Evolutionary conservation across 495 filamentous ascomycete genomes (phyloP).

Genomic region (Aspergillus cristatus): DNA sequence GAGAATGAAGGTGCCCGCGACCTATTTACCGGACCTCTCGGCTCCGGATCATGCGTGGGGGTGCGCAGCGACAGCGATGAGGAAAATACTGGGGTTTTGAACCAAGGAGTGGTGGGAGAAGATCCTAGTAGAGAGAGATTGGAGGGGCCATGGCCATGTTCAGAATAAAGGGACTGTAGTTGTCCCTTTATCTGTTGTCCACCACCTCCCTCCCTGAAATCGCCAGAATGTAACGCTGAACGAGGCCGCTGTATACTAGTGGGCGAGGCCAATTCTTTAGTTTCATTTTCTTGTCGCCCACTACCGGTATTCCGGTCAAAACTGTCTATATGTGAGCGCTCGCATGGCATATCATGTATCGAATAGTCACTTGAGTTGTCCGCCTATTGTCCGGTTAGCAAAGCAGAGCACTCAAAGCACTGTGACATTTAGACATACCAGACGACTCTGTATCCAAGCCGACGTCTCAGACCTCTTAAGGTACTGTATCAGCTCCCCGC

Average conservation of each 20-base stretch:
- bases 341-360: constrained; percentile 1
- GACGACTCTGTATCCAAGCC: constrained; percentile 58
- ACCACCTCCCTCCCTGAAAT: constrained; percentile 61
- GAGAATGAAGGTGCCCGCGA: constrained; percentile 60
- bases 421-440: constrained; percentile 40
- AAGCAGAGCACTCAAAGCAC: not conserved
- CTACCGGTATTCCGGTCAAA: constrained; percentile 3
- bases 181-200: constrained; percentile 17
- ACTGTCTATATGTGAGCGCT: too few species aligned
- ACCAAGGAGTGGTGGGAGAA: constrained; percentile 45
- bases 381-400: constrained; percentile 8
- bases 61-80: constrained; percentile 6
- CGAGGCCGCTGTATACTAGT: constrained; percentile 69
- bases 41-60: constrained; percentile 11
- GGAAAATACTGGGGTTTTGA: constrained; percentile 21
- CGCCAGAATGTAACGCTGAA: constrained; percentile 81
- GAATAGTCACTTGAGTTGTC: constrained; percentile 6
- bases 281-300: not conserved
- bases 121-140: constrained; percentile 24
- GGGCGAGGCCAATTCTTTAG: constrained; percentile 25
- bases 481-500: constrained; percentile 73
- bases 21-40: constrained; percentile 12
- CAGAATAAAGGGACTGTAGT: constrained; percentile 12
- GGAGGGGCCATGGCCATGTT: constrained; percentile 7
- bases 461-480: constrained; percentile 74